Evolutionary conservation across 352 stramenopile genomes (phyloP), one percentile per base, ranked within the genome.

Genomic region (Globisporangium solare): DNA sequence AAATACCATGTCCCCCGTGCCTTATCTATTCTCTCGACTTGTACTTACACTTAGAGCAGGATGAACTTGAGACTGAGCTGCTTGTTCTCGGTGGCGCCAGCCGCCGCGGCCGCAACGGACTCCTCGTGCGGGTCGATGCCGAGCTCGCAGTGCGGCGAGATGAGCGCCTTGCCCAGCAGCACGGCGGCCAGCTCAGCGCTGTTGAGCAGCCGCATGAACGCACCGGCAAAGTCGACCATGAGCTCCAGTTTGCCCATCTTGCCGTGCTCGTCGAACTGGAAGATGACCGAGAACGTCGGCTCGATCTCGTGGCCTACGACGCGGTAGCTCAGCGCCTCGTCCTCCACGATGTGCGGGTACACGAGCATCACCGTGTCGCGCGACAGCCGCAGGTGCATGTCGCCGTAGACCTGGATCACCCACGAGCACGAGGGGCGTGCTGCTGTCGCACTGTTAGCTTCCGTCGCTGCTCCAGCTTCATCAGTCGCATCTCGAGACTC

Each of bases 21-120:
- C 12, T n/a, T 40, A 5, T 31, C 41, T 64, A 20, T 49, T 35
- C 27, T 35, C 27, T 35, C 27, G 27, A 35, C 27, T 27, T 27
- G 5, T 27, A 27, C 24, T 58, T 20, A 48, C 20, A 20, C 0
- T 57, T 73, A 87, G n/a, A 88, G 60, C 42, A 89, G 53, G 46
- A 89, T 89, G 40, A 73, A 89, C 56, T 85, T 84, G 51, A 89
- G 71, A 60, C 75, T 86, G 53, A 89, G 68, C 47, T 88, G 79
- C 40, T 88, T 88, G 64, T 69, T 83, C 14, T 72, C 71, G 17
- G 39, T 43, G 10, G 12, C 10, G 20, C 69, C 55, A 14, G 71
- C 66, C 0, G 71, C 63, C 0, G 71, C 63, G 27, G 67, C 64
- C 2, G 58, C 46, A 18, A 68, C 68, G 13, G 69, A 42, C 6